Percentiles rank a stretch among this genome's conserved stretches.
Evolutionary conservation across 495 filamentous ascomycete genomes (phyloP).

Genomic region (Cetradonia linearis): DNA sequence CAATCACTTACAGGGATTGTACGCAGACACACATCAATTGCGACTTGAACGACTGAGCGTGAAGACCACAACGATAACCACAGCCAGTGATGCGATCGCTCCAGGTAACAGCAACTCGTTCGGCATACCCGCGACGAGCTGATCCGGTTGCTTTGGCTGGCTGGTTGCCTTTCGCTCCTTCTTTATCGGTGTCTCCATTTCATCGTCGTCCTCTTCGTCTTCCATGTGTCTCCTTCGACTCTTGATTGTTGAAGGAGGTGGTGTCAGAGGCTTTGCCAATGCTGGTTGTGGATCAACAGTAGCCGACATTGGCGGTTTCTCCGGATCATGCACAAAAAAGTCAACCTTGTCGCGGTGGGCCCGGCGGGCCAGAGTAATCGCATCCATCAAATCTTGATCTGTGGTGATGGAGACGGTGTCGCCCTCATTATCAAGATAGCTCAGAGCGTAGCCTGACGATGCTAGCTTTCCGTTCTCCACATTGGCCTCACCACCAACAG

Average conservation of each 20-base stretch:
- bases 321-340: conserved; percentile 89
- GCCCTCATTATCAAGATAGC: conserved; percentile 94
- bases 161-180: conserved; percentile 29
- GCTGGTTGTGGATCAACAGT: conserved; percentile 58
- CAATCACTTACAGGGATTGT: not conserved
- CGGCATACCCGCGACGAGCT: conserved; percentile 80
- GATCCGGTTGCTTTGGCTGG: conserved; percentile 47
- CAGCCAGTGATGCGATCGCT: conserved; percentile 87
- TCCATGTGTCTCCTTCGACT: conserved; percentile 44
- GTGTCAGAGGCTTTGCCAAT: conserved; percentile 43
- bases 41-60: conserved; percentile 68
- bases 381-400: conserved; percentile 84
- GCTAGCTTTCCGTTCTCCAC: conserved; percentile 69
- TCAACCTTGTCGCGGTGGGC: conserved; percentile 84
- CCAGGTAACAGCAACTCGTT: conserved; percentile 92
- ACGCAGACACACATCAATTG: not conserved
- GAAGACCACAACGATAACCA: conserved; percentile 90
- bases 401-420: conserved; percentile 97
- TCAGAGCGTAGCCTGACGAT: conserved; percentile 78
- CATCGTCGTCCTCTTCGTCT: conserved; percentile 49
- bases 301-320: conserved; percentile 63
- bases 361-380: conserved; percentile 71
- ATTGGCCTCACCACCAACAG: conserved; percentile 69
- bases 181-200: conserved; percentile 48
- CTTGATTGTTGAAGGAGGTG: conserved; percentile 46